Conservation (phyloP, 805 yeast genomes). For the Saccharomycopsis guyanensis region DNA sequence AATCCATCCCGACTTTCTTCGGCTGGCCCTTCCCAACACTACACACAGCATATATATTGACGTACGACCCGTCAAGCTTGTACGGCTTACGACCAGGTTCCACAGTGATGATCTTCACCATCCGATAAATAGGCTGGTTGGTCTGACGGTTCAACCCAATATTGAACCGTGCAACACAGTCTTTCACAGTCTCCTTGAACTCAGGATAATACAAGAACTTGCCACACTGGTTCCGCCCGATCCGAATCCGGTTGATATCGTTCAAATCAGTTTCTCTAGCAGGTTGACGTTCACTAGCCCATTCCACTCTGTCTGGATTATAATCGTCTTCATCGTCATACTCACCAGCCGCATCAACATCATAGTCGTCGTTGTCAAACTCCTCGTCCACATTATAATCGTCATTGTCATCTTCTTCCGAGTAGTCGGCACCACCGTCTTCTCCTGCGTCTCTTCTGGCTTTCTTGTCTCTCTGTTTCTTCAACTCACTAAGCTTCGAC, state of each 20-base stretch:
- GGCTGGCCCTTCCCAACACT: constrained; percentile 74
- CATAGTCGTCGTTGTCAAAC: constrained; percentile 28
- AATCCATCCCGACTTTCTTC: constrained; percentile 68
- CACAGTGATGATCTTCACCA: constrained; percentile 73
- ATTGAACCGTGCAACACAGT: constrained; percentile 76
- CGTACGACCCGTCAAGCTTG: constrained; percentile 40
- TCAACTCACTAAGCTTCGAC: constrained; percentile 62
- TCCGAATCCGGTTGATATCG: constrained; percentile 65
- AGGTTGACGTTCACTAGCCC: constrained; percentile 27
- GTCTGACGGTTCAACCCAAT: constrained; percentile 63
- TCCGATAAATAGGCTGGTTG: constrained; percentile 62
- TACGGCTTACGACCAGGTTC: constrained; percentile 43
- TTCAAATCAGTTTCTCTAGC: constrained; percentile 30
- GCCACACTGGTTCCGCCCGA: constrained; percentile 71
- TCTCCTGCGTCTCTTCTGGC: constrained; percentile 33
- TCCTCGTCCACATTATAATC: constrained; percentile 26
- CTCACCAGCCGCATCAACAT: constrained; percentile 24
- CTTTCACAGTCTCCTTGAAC: constrained; percentile 60
- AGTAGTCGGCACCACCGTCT: constrained; percentile 15
- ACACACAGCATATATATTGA: constrained; percentile 56
- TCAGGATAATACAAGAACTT: constrained; percentile 78
- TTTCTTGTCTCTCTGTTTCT: constrained; percentile 66
- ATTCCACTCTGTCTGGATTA: constrained; percentile 40
- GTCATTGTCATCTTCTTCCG: constrained; percentile 34
- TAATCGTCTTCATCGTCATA: constrained; percentile 35